These are phyloP conservation scores for Exutisphaerella laricina DNA, from an alignment of 2,329 filamentous ascomycete species.

Conservation along the genomic window DNA sequence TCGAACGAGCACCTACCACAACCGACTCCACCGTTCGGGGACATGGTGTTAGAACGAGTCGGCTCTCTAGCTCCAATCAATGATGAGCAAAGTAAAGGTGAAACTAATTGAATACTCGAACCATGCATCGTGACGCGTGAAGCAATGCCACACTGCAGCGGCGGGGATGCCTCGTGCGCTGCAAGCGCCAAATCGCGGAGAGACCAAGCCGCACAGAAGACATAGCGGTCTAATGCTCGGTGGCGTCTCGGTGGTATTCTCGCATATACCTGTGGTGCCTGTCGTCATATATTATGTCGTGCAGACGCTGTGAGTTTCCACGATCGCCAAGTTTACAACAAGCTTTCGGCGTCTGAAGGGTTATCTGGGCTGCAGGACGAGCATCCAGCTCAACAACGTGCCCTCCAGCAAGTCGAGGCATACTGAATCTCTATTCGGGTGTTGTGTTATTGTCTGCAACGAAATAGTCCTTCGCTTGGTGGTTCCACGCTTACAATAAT, in stretches of 20 bases:
- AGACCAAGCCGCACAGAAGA: constrained; percentile 9
- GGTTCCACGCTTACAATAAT: too few species aligned
- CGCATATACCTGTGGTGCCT: constrained; percentile 4
- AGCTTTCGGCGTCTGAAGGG: constrained; percentile 1
- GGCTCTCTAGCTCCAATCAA: constrained; percentile 2
- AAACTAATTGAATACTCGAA: neutral
- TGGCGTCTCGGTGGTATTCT: constrained; percentile 19
- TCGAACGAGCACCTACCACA: constrained; percentile 4
- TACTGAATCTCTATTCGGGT: too few species aligned
- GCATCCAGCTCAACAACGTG: too few species aligned
- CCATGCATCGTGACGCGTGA: constrained; percentile 5
- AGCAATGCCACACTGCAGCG: neutral
- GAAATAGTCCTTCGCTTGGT: too few species aligned
- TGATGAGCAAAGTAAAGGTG: neutral
- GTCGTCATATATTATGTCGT: constrained; percentile 10
- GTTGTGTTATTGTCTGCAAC: too few species aligned
- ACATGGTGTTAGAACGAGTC: neutral
- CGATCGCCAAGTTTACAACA: neutral
- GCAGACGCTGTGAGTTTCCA: neutral
- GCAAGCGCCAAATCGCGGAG: constrained; percentile 11
- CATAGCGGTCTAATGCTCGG: constrained; percentile 15
- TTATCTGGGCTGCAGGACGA: too few species aligned
- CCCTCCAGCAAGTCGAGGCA: too few species aligned
- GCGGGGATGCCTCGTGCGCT: constrained; percentile 6
- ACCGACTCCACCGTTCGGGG: neutral